Evolutionary conservation across 805 yeast genomes (phyloP).

Genomic region (Yamadazyma insecticola): DNA sequence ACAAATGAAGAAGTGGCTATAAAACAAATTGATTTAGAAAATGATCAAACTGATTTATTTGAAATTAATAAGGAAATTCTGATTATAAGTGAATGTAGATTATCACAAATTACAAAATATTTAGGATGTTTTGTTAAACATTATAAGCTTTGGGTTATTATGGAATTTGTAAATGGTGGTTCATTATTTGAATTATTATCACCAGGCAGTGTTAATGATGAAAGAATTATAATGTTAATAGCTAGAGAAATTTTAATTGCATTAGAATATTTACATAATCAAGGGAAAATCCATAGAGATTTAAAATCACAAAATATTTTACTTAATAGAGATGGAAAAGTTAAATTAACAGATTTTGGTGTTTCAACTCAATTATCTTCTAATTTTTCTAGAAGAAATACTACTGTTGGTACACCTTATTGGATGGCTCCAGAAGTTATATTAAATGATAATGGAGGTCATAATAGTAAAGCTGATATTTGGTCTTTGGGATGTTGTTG

Average conservation of each 20-base stretch:
- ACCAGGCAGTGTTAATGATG: conserved; percentile 57
- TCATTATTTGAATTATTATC: conserved; percentile 60
- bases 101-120: conserved; percentile 59
- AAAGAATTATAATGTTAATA: conserved; percentile 45
- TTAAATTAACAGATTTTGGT: conserved; percentile 43
- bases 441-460: conserved; percentile 54
- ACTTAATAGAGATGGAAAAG: conserved; percentile 31
- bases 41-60: conserved; percentile 55
- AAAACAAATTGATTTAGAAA: conserved; percentile 68
- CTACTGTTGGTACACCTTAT: conserved; percentile 54
- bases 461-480: conserved; percentile 57
- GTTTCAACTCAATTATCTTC: conserved; percentile 41
- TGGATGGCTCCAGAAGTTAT: conserved; percentile 67
- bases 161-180: conserved; percentile 82
- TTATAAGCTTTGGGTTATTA: conserved; percentile 70
- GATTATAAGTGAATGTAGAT: conserved; percentile 62
- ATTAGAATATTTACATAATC: conserved; percentile 59
- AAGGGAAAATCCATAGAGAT: conserved; percentile 70
- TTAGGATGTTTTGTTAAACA: conserved; percentile 69
- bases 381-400: conserved; percentile 39
- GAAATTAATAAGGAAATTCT: conserved; percentile 73
- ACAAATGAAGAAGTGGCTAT: conserved; percentile 47
- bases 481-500: conserved; percentile 82
- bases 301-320: conserved; percentile 40
- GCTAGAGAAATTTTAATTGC: conserved; percentile 56